phyloP scores from a whole-genome alignment of 495 filamentous ascomycete genomes.

The Podospora sp. region DNA sequence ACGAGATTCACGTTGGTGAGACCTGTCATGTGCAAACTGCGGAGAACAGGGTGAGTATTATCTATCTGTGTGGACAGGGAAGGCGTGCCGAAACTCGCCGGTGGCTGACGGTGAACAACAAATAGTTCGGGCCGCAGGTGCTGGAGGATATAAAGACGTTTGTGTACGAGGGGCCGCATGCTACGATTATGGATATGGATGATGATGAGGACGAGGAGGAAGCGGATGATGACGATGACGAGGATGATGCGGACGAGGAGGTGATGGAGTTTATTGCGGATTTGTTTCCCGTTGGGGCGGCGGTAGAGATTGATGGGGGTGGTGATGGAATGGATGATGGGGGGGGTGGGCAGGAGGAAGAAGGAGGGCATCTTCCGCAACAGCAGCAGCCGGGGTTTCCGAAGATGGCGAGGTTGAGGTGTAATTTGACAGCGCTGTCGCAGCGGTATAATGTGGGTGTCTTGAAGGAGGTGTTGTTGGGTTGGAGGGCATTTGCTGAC shows the following conservation, averaged over 20 bases:
- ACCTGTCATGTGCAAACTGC: slow-evolving; percentile 36
- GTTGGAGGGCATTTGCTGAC: slow-evolving; percentile 18
- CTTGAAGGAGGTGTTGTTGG: not conserved
- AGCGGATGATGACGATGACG: slow-evolving; percentile 26
- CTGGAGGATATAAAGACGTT: slow-evolving; percentile 30
- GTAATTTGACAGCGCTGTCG: slow-evolving; percentile 55
- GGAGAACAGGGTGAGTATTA: slow-evolving; percentile 32
- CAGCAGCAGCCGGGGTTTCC: slow-evolving; percentile 34
- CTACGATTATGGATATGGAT: slow-evolving; percentile 17
- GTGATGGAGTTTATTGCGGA: slow-evolving; percentile 13
- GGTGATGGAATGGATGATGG: not conserved
- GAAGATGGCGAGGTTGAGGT: slow-evolving; percentile 39
- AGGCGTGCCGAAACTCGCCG: too few relatives aligned
- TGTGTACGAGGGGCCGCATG: slow-evolving; percentile 21
- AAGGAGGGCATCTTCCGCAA: not conserved
- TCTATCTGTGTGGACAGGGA: not conserved
- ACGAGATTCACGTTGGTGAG: slow-evolving; percentile 26
- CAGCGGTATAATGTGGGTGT: slow-evolving; percentile 48
- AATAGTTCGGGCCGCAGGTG: slow-evolving; percentile 34
- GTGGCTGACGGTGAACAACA: not conserved
- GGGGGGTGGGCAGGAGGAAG: not conserved
- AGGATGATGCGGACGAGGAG: slow-evolving; percentile 13
- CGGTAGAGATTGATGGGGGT: not conserved
- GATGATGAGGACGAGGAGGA: slow-evolving; percentile 25
- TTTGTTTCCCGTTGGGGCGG: slow-evolving; percentile 2